Conservation (phyloP, 2,329 filamentous ascomycete genomes). For the Beauveria sp. region DNA sequence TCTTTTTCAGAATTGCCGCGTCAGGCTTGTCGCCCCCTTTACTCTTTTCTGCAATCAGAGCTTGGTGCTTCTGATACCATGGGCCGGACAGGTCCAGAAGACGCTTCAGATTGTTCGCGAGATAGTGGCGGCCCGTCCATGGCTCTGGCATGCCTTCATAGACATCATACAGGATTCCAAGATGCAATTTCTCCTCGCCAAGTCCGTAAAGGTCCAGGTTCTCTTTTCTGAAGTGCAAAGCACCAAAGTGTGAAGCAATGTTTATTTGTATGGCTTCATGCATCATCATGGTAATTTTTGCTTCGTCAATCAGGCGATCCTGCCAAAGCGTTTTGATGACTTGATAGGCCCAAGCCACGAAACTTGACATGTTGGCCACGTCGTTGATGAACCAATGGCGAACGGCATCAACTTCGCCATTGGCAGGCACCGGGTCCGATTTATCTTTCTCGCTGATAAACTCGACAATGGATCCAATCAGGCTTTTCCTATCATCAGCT, state of each 20-base stretch:
- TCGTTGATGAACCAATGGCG: constrained; percentile 83
- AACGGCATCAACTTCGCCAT: constrained; percentile 68
- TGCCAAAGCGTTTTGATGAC: constrained; percentile 66
- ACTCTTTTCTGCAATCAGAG: constrained; percentile 21
- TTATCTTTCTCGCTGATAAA: constrained; percentile 72
- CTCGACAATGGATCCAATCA: constrained; percentile 67
- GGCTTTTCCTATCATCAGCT: constrained; percentile 55
- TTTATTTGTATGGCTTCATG: constrained; percentile 60
- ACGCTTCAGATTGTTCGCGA: constrained; percentile 55
- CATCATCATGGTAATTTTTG: constrained; percentile 46
- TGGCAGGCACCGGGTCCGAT: constrained; percentile 53
- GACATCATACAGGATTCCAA: constrained; percentile 54
- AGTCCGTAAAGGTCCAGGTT: constrained; percentile 69
- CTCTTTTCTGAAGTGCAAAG: constrained; percentile 66
- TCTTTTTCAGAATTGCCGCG: constrained; percentile 33
- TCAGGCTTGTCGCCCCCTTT: constrained; percentile 29
- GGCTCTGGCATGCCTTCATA: constrained; percentile 68
- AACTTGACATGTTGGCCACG: constrained; percentile 38
- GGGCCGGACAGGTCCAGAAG: constrained; percentile 50
- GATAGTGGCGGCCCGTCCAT: constrained; percentile 70
- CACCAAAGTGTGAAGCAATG: constrained; percentile 46
- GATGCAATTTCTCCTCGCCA: constrained; percentile 53
- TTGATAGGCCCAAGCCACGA: constrained; percentile 73
- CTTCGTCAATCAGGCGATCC: constrained; percentile 48
- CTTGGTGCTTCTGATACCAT: constrained; percentile 44